phyloP scores from a whole-genome alignment of 148 eudicot genomes.

The Arbutus unedo region DNA sequence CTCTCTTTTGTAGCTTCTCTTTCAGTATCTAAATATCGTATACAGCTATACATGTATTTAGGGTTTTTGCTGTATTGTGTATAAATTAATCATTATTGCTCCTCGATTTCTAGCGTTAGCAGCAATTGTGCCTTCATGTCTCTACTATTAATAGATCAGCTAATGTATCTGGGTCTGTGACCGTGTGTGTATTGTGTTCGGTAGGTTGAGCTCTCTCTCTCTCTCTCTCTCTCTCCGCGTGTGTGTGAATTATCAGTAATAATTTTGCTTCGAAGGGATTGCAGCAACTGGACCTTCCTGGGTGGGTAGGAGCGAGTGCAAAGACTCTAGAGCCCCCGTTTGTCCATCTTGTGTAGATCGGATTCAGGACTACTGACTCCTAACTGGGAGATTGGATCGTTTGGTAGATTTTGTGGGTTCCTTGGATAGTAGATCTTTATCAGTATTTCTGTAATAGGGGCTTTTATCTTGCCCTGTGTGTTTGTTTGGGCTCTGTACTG shows the following conservation, averaged over 20 bases:
- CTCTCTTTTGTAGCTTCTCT: conserved; percentile 3
- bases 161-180: background rate
- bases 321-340: background rate
- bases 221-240: background rate
- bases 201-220: background rate
- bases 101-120: conserved; percentile 5
- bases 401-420: background rate
- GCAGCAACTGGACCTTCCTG: background rate
- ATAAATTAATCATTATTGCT: background rate
- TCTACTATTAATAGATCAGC: background rate
- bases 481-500: background rate
- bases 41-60: background rate
- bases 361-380: background rate
- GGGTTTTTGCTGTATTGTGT: background rate
- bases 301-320: background rate
- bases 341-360: background rate
- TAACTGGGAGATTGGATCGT: background rate
- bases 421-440: background rate
- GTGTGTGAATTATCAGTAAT: background rate
- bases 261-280: background rate
- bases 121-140: background rate
- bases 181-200: background rate
- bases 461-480: background rate
- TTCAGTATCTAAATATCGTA: background rate
- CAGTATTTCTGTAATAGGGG: background rate